Conservation (phyloP, 495 filamentous ascomycete genomes). For the Tetracladium setigerum region DNA sequence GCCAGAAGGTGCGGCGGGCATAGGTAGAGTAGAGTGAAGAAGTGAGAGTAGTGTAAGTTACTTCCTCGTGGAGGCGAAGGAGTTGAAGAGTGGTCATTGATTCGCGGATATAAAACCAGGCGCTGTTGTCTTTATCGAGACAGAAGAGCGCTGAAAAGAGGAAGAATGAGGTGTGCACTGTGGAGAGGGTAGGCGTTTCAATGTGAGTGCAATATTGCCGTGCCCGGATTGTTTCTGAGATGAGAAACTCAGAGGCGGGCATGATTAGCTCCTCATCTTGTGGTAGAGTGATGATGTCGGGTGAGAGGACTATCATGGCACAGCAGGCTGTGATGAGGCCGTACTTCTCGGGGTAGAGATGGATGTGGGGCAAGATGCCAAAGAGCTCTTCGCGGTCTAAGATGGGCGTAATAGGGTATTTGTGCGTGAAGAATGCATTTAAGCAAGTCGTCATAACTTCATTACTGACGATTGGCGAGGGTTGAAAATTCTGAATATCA, state of each 20-base stretch:
- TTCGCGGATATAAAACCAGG: constrained; percentile 21
- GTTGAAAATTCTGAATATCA: constrained; percentile 1
- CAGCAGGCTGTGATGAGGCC: constrained; percentile 9
- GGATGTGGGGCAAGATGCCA: neutral
- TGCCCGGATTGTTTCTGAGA: constrained; percentile 2
- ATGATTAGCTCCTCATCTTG: neutral
- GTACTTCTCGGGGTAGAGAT: constrained; percentile 5
- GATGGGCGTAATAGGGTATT: constrained; percentile 16
- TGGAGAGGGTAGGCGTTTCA: constrained; percentile 3
- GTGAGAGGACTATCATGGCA: constrained; percentile 5
- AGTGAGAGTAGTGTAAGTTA: constrained; percentile 4
- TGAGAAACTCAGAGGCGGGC: constrained; percentile 2
- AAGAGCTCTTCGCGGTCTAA: neutral
- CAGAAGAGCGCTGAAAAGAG: constrained; percentile 16
- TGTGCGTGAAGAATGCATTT: constrained; percentile 15
- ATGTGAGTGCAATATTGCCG: constrained; percentile 4
- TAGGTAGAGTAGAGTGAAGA: neutral
- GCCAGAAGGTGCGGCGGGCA: constrained; percentile 16
- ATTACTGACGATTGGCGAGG: constrained; percentile 3
- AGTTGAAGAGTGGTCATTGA: constrained; percentile 13
- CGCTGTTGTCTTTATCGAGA: constrained; percentile 9
- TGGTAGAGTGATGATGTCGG: neutral
- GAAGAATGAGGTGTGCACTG: constrained; percentile 29
- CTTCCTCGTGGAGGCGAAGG: constrained; percentile 11
- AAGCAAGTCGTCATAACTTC: constrained; percentile 7